Percentiles rank a stretch among this genome's conserved stretches.
Conservation (phyloP, 2,329 filamentous ascomycete species). For the Podosphaera fusca region DNA sequence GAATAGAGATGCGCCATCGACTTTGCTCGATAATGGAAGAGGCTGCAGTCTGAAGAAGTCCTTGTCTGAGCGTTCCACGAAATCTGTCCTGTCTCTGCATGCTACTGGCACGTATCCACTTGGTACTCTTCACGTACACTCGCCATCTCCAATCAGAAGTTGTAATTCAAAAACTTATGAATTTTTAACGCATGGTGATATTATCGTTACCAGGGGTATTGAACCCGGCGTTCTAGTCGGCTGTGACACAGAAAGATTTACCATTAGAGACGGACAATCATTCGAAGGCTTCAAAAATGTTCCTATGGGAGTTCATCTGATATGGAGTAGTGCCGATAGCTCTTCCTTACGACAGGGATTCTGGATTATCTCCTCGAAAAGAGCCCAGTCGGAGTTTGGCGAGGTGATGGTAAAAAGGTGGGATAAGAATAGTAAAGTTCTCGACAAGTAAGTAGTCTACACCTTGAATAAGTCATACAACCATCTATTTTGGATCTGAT, state of each 20-base stretch:
- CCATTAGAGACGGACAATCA: slow-evolving; percentile 23
- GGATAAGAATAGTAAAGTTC: slow-evolving; percentile 31
- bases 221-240: slow-evolving; percentile 17
- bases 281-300: slow-evolving; percentile 32
- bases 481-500: slow-evolving; percentile 1
- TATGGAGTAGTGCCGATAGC: slow-evolving; percentile 30
- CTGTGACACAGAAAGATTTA: slow-evolving; percentile 20
- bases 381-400: slow-evolving; percentile 11
- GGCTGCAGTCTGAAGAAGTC: slow-evolving; percentile 10
- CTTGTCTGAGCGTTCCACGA: slow-evolving; percentile 10
- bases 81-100: slow-evolving; percentile 16
- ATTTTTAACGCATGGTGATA: slow-evolving; percentile 20
- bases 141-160: slow-evolving; percentile 8
- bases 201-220: slow-evolving; percentile 28
- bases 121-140: slow-evolving; percentile 21
- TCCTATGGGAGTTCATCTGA: slow-evolving; percentile 31
- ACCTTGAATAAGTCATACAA: neutral
- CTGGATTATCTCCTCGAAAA: slow-evolving; percentile 23
- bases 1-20: neutral
- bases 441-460: slow-evolving; percentile 19
- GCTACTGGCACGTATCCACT: slow-evolving; percentile 18
- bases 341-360: slow-evolving; percentile 30
- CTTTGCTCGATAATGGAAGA: slow-evolving; percentile 3
- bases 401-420: slow-evolving; percentile 25
- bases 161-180: slow-evolving; percentile 6